These are phyloP conservation scores for Lasiodiplodia theobromae DNA, from an alignment of 2,329 filamentous ascomycete species.

Conservation along the genomic window DNA sequence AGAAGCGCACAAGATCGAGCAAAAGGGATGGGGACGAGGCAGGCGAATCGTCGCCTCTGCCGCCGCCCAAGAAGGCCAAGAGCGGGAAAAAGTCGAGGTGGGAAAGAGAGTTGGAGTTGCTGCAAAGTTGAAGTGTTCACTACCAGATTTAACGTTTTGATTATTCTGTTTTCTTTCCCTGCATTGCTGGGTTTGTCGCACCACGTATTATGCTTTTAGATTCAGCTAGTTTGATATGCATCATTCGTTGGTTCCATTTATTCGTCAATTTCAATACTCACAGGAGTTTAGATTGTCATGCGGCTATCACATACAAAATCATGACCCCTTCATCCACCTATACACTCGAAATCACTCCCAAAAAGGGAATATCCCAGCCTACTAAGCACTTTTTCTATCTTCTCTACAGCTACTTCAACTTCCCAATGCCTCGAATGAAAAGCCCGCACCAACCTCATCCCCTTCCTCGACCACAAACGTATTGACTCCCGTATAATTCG, in stretches of 20 bases:
- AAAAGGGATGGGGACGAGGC: background rate
- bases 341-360: background rate
- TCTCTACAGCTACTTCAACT: background rate
- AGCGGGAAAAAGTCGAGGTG: constrained; percentile 5
- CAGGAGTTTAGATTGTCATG: background rate
- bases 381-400: no score
- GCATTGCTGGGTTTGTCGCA: no score
- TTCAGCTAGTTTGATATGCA: no score
- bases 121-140: background rate
- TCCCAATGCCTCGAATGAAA: constrained; percentile 32
- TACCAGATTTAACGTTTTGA: background rate
- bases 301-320: background rate
- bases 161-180: background rate
- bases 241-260: background rate
- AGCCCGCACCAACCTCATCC: constrained; percentile 33
- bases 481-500: constrained; percentile 33
- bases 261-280: background rate
- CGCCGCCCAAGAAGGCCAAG: constrained; percentile 6
- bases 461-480: constrained; percentile 33
- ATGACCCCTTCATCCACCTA: background rate
- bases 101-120: constrained; percentile 13
- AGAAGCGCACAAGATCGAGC: background rate
- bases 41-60: background rate
- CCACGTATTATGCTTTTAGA: no score
- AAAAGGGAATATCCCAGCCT: background rate